Conservation (phyloP, 2,329 filamentous ascomycete species). For the Arachnomyces sp. region DNA sequence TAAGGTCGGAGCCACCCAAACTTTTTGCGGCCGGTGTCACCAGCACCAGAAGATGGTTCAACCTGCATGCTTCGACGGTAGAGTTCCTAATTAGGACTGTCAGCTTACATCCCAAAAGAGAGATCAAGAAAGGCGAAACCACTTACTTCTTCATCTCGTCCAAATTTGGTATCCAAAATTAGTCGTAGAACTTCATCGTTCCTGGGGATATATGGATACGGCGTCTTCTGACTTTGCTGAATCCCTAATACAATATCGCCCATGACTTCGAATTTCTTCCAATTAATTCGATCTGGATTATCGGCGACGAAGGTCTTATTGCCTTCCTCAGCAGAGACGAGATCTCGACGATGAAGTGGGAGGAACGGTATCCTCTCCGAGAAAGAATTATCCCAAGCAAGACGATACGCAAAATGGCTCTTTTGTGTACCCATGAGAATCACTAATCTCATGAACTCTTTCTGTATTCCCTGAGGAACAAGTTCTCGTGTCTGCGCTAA, state of each 20-base stretch:
- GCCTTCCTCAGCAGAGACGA: constrained; percentile 87
- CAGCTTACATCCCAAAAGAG: constrained; percentile 8
- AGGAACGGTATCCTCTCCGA: constrained; percentile 88
- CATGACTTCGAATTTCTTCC: constrained; percentile 96
- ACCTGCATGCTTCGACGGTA: constrained; percentile 53
- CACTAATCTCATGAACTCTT: constrained; percentile 78
- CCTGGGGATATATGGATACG: constrained; percentile 65
- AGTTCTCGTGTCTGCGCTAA: constrained; percentile 71
- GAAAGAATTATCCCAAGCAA: constrained; percentile 94
- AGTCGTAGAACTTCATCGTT: constrained; percentile 66
- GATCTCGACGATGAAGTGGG: constrained; percentile 77
- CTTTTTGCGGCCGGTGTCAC: constrained; percentile 32
- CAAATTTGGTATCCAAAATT: constrained; percentile 73
- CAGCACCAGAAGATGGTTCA: constrained; percentile 37
- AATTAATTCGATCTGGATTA: constrained; percentile 73
- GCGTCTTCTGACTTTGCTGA: constrained; percentile 81
- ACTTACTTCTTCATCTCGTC: constrained; percentile 80
- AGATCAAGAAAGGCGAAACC: neutral
- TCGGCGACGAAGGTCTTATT: constrained; percentile 80
- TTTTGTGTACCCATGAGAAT: constrained; percentile 91
- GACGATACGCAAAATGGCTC: constrained; percentile 88
- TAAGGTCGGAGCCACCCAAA: constrained; percentile 37
- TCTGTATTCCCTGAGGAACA: constrained; percentile 63
- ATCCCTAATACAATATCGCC: constrained; percentile 85
- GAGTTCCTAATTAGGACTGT: constrained; percentile 40